A percentile compares a stretch with the other conserved stretches of the same genome.
Conservation (phyloP, 2,329 filamentous ascomycete genomes). For the Fusarium clavum region DNA sequence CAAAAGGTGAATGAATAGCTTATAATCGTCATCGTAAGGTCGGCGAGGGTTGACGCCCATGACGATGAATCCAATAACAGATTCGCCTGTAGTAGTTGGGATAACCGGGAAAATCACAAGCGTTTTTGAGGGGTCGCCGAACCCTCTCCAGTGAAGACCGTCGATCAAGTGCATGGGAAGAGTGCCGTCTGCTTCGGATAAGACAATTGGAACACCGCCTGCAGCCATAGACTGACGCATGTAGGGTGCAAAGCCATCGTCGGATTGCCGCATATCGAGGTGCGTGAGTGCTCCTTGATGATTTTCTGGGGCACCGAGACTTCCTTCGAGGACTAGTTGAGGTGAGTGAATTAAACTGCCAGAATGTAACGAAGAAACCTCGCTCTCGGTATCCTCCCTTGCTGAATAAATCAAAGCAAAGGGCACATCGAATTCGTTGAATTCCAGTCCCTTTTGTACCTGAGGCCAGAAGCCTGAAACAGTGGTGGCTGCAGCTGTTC, state of each 20-base stretch:
- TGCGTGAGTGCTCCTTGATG: slow-evolving; percentile 70
- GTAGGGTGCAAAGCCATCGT: slow-evolving; percentile 79
- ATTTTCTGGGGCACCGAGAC: slow-evolving; percentile 73
- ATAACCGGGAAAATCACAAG: slow-evolving; percentile 84
- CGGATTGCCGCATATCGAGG: slow-evolving; percentile 76
- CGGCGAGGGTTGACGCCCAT: slow-evolving; percentile 82
- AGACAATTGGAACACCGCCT: slow-evolving; percentile 72
- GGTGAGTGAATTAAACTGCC: slow-evolving; percentile 71
- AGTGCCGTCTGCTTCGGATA: slow-evolving; percentile 74
- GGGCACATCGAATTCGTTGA: slow-evolving; percentile 80
- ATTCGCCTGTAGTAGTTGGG: slow-evolving; percentile 76
- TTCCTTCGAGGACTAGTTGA: slow-evolving; percentile 76
- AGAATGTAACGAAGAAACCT: slow-evolving; percentile 77
- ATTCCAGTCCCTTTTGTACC: slow-evolving; percentile 75
- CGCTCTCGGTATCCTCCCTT: slow-evolving; percentile 76
- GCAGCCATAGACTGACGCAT: slow-evolving; percentile 80
- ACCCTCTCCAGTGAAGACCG: slow-evolving; percentile 76
- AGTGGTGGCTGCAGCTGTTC: slow-evolving; percentile 77
- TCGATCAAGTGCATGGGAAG: slow-evolving; percentile 73
- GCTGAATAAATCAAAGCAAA: slow-evolving; percentile 84
- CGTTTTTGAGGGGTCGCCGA: slow-evolving; percentile 75
- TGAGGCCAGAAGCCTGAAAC: slow-evolving; percentile 79
- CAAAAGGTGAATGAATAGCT: slow-evolving; percentile 79
- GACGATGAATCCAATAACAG: slow-evolving; percentile 80
- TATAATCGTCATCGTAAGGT: slow-evolving; percentile 84